Base-by-base conservation (phyloP, 768 basidiomycete species). In the Filobasidium wieringae region DNA sequence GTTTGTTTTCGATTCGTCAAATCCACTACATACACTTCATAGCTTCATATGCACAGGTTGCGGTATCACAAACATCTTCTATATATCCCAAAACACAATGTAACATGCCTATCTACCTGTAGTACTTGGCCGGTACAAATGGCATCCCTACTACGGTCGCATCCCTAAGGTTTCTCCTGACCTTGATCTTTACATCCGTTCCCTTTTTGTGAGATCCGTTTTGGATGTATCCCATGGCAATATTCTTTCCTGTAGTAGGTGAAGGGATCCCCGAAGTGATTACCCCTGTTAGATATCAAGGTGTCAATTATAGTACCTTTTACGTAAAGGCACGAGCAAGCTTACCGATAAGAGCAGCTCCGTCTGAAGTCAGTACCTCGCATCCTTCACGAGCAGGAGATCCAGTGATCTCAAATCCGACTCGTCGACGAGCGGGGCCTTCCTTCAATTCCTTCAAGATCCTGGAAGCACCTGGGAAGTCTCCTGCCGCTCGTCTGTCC, bases 251-350 rank as follows among this genome's bases (percentile, higher is more conserved):
- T 2, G 90, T 77, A 1, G 88, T 85, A 0, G 92, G 93, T 0
- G 90, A 90, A 14, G 95, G 95, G 61, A 97, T 95, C 45, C 93
- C 95, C 0, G 91, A 96, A 0, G 92, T 99, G 45, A 97, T 81
- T 12, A 75, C 70, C 33, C 89, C 88, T 82, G 70, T 27, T 31
- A 41, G 41, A 14, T 27, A 57, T 27, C n/a, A 51, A 6, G 4
- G 7, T n/a, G 14, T 55, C n/a, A 55, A 41, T 19, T 19, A 11
- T 15, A 8, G 9, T 9, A 24, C n/a, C n/a, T 24, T 53, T 2
- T 12, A 17, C 22, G 6, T 37, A 14, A 61, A 52, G 37, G 63
- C 51, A 19, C 40, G 32, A 15, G 36, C 19, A 15, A 52, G 65
- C 80, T 61, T 27, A 84, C 88, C 86, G 33, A 91, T 77, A 36